Conservation (phyloP, 2,329 filamentous ascomycete species). For the Pyrenochaeta sp. region DNA sequence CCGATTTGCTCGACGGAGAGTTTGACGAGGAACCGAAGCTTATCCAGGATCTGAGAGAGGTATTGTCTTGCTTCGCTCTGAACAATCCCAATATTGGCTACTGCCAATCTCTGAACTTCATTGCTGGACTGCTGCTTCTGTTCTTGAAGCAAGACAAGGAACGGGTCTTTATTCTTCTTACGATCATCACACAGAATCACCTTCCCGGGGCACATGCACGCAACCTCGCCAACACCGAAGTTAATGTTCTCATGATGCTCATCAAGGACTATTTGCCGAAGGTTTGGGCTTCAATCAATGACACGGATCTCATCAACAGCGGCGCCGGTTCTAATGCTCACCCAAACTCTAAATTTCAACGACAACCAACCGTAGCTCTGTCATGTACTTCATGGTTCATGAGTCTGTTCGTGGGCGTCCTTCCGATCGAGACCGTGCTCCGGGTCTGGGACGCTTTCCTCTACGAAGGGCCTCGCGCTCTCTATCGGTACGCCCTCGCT, state of each 20-base stretch:
- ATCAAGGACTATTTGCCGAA: constrained; percentile 82
- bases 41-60: constrained; percentile 80
- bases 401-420: constrained; percentile 91
- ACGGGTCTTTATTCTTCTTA: constrained; percentile 90
- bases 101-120: constrained; percentile 94
- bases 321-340: constrained; percentile 44
- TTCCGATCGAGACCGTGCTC: constrained; percentile 89
- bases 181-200: constrained; percentile 87
- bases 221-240: constrained; percentile 89
- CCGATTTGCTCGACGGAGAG: constrained; percentile 37
- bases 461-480: constrained; percentile 91
- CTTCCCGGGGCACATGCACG: constrained; percentile 92
- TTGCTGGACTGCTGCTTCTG: constrained; percentile 85
- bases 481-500: constrained; percentile 89
- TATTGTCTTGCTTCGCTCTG: constrained; percentile 87
- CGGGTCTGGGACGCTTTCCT: constrained; percentile 97
- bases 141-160: constrained; percentile 85
- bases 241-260: constrained; percentile 89
- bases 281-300: constrained; percentile 88
- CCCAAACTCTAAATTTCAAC: constrained; percentile 46
- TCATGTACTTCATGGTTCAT: constrained; percentile 98
- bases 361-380: constrained; percentile 86
- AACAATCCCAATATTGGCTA: constrained; percentile 93
- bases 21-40: constrained; percentile 72
- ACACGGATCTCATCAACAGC: constrained; percentile 64